Evolutionary conservation across 352 stramenopile genomes (phyloP).

Genomic region (Pythium monospermum): DNA sequence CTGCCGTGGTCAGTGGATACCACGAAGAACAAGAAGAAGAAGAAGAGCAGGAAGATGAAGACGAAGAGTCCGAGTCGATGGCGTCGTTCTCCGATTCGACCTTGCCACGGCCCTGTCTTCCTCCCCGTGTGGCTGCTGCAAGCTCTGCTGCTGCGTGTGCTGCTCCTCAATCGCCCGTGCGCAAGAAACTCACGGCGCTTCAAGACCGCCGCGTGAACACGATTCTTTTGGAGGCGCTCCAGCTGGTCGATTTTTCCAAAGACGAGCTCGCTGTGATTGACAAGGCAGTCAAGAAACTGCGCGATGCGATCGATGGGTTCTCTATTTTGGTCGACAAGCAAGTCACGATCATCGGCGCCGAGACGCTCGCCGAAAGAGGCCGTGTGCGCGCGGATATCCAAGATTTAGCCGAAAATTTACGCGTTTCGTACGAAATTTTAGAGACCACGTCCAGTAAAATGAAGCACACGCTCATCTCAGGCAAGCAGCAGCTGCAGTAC

Average conservation of each 20-base stretch:
- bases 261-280: constrained; percentile 58
- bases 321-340: constrained; percentile 73
- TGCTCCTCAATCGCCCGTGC: constrained; percentile 28
- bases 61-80: constrained; percentile 1
- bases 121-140: constrained; percentile 8
- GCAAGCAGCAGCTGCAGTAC: constrained; percentile 45
- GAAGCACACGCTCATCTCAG: constrained; percentile 41
- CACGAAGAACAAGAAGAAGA: constrained; percentile 2
- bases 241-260: constrained; percentile 56
- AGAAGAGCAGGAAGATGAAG: constrained; percentile 1
- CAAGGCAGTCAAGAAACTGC: constrained; percentile 46
- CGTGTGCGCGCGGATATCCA: constrained; percentile 58
- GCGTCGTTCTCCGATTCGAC: constrained; percentile 11
- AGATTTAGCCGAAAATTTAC: constrained; percentile 52
- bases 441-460: constrained; percentile 54
- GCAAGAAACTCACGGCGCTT: constrained; percentile 53
- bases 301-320: constrained; percentile 58
- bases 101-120: constrained; percentile 1
- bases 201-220: constrained; percentile 56
- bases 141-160: constrained; percentile 6
- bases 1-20: not conserved
- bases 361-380: constrained; percentile 37
- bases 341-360: constrained; percentile 50
- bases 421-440: constrained; percentile 44
- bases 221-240: constrained; percentile 51